Evolutionary conservation across 2,329 filamentous ascomycete species (phyloP), one percentile per base, ranked within the genome.

Genomic region (Purpureocillium takamizusanense): DNA sequence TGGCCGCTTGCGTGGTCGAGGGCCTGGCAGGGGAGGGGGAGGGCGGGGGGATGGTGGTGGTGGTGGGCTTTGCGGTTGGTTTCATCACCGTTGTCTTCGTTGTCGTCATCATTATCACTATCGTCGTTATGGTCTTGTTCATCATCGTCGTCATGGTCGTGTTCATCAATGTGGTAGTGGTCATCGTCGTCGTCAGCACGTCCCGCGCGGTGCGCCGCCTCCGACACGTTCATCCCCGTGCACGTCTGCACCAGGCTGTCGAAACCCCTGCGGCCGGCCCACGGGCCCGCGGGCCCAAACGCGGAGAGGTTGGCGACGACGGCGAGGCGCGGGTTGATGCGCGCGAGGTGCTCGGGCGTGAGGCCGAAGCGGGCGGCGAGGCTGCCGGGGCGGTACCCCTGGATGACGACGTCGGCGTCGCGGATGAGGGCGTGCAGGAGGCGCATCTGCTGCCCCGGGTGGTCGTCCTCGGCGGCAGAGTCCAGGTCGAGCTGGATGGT

Each of bases 341-440:
- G 45, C 2, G 52, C 45, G 0, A 76, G 49, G 1, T 61, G 55
- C 7, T 60, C 55, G 0, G 55, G 47, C 0, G 55, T 56, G 5
- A 57, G 47, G 0, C 70, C 21, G 6, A 25, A 10, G 21, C 21
- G 5, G 21, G 21, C 10, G 10, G 21, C 10, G 21, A 25, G 21
- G 21, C 21, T 25, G 21, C 78, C 77, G 0, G 80, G 80, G 1
- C 81, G 70, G 51, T 81, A 84, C 3, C 79, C 78, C 51, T 84
- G 77, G 11, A 62, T 62, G 15, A 85, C 61, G 1, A 85, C 72
- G 53, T 84, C 80, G 4, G 72, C 76, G 3, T 72, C 72, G 4
- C 60, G 57, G 2, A 83, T 55, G 3, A 85, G 63, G 3, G 78
- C 21, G 21, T 25, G 21, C 21, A n/a, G n/a, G n/a, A n/a, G n/a